Percentiles rank a stretch among this genome's conserved stretches.
These are phyloP conservation scores for Daldinia vernicosa DNA, from an alignment of 495 filamentous ascomycete genomes.

Conservation along the genomic window DNA sequence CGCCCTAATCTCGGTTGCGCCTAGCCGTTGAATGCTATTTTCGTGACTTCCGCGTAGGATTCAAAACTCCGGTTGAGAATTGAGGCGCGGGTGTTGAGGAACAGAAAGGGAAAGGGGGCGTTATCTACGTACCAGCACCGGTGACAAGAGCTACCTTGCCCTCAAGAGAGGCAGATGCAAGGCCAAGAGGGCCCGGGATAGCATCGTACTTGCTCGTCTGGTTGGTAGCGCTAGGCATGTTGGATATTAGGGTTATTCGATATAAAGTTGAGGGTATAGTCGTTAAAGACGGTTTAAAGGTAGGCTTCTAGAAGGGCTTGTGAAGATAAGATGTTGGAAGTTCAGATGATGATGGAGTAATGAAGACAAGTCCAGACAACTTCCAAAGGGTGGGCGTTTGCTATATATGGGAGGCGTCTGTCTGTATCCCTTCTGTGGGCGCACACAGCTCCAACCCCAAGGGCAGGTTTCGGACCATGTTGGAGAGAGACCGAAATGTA, in stretches of 20 bases:
- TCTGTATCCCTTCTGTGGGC: neutral
- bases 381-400: conserved; percentile 7
- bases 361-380: neutral
- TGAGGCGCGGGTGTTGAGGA: neutral
- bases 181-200: conserved; percentile 60
- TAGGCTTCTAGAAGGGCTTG: neutral
- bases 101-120: conserved; percentile 46
- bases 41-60: neutral
- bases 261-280: neutral
- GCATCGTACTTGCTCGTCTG: conserved; percentile 51
- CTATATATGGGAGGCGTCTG: conserved; percentile 40
- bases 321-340: neutral
- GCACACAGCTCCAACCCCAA: neutral
- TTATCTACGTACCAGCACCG: conserved; percentile 49
- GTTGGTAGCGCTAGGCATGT: conserved; percentile 52
- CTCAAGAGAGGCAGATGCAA: conserved; percentile 57
- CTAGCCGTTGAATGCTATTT: conserved; percentile 8
- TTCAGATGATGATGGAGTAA: neutral
- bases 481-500: conserved; percentile 59
- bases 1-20: conserved; percentile 8
- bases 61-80: neutral
- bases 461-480: conserved; percentile 51
- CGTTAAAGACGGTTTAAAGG: neutral
- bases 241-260: conserved; percentile 24
- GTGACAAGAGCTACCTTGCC: conserved; percentile 57